Conservation (phyloP, 2,329 filamentous ascomycete species). For the Fusarium virguliforme region DNA sequence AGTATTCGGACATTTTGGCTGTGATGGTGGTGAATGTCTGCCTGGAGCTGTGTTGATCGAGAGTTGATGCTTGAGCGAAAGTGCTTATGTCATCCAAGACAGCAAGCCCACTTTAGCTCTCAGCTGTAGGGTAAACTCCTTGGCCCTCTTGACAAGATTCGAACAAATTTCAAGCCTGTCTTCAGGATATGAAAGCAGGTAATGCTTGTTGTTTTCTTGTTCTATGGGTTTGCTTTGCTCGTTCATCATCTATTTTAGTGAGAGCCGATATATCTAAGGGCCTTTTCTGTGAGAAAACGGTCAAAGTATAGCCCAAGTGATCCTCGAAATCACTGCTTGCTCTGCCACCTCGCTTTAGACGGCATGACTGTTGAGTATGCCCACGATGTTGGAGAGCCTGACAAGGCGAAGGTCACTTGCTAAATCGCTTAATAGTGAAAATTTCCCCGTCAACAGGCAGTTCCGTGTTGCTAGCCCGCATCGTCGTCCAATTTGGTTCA, state of each 20-base stretch:
- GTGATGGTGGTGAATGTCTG: slow-evolving; percentile 16
- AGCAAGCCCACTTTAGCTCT: background rate
- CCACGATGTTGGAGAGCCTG: too few relatives aligned
- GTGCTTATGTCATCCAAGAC: slow-evolving; percentile 39
- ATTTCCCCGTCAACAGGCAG: background rate
- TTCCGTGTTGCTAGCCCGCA: background rate
- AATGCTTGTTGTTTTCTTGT: background rate
- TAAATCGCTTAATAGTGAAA: too few relatives aligned
- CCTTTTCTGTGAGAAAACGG: too few relatives aligned
- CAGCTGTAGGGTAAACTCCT: slow-evolving; percentile 26
- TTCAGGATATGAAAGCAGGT: background rate
- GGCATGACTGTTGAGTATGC: too few relatives aligned
- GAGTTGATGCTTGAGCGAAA: slow-evolving; percentile 10
- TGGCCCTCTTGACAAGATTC: too few relatives aligned
- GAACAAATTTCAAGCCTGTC: background rate
- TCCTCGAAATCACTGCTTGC: too few relatives aligned
- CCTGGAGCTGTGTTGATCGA: slow-evolving; percentile 11
- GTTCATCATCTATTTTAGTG: too few relatives aligned
- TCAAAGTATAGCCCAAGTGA: too few relatives aligned
- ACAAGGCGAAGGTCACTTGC: too few relatives aligned
- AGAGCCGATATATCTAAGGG: too few relatives aligned
- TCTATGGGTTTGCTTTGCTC: background rate
- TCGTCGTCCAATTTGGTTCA: background rate
- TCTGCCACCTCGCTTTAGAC: too few relatives aligned
- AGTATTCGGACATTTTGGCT: slow-evolving; percentile 89